phyloP scores from a whole-genome alignment of 1,284 basidiomycete species.

The Ustilago cynodontis region DNA sequence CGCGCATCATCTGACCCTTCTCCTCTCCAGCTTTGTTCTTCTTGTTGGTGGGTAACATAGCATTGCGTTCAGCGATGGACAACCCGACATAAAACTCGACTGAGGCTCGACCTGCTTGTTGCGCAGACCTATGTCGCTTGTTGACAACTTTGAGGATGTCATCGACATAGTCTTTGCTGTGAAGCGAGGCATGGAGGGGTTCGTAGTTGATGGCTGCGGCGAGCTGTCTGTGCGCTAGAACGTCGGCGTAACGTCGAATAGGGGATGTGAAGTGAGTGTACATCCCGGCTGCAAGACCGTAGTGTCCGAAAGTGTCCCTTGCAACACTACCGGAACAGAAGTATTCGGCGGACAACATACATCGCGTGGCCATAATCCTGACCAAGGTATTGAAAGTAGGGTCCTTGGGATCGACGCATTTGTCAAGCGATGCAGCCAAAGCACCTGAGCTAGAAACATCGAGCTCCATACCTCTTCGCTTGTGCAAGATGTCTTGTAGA shows the following conservation, averaged over 20 bases:
- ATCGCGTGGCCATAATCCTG: conserved; percentile 98
- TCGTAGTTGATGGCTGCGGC: conserved; percentile 87
- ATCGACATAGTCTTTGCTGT: conserved; percentile 90
- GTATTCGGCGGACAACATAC: conserved; percentile 98
- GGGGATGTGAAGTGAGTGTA: conserved; percentile 92
- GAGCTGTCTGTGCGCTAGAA: conserved; percentile 93
- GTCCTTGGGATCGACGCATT: conserved; percentile 78
- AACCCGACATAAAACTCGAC: conserved; percentile 98
- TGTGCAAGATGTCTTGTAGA: conserved; percentile 89
- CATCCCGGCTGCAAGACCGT: conserved; percentile 93
- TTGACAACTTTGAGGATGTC: conserved; percentile 88
- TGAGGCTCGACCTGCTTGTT: conserved; percentile 94
- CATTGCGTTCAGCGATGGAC: conserved; percentile 76
- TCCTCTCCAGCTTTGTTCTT: not conserved
- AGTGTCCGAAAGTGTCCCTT: conserved; percentile 93
- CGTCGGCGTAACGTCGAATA: conserved; percentile 75
- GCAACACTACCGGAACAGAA: conserved; percentile 95
- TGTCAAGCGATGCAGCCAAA: conserved; percentile 88
- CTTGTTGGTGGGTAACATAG: conserved; percentile 59
- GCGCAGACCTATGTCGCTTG: conserved; percentile 91
- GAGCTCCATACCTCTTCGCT: conserved; percentile 84
- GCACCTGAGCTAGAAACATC: conserved; percentile 93
- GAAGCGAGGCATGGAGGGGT: conserved; percentile 85
- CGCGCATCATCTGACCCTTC: conserved; percentile 36
- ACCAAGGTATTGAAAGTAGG: conserved; percentile 93